Conservation (phyloP, 768 basidiomycete genomes). For the Termitomyces sp. region DNA sequence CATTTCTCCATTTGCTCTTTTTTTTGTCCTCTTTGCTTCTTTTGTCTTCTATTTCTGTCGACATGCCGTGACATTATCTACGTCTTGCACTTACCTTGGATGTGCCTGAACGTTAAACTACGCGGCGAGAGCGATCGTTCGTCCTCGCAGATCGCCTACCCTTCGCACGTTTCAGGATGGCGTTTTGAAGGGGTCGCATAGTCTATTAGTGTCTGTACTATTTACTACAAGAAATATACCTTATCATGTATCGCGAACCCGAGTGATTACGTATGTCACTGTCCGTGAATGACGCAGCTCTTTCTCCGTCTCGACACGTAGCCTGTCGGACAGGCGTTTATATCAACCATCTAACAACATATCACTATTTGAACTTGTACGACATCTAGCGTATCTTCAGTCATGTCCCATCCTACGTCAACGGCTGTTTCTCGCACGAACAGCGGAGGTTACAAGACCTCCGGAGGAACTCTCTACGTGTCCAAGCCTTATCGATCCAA, state of each 20-base stretch:
- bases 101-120: constrained; percentile 67
- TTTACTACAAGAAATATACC: background rate
- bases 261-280: constrained; percentile 1
- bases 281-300: background rate
- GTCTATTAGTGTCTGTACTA: constrained; percentile 5
- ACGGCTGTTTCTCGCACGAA: constrained; percentile 8
- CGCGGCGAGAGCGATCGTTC: constrained; percentile 48
- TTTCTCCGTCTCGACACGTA: background rate
- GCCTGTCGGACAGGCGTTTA: constrained; percentile 1
- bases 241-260: background rate
- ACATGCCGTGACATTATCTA: constrained; percentile 58
- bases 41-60: background rate
- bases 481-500: constrained; percentile 75
- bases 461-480: constrained; percentile 67
- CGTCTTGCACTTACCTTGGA: constrained; percentile 42
- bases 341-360: background rate
- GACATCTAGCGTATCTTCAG: background rate
- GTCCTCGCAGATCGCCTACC: constrained; percentile 60
- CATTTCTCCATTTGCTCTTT: background rate
- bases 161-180: constrained; percentile 33
- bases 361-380: background rate
- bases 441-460: constrained; percentile 47
- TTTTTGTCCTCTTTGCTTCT: background rate
- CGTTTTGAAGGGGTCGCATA: constrained; percentile 49
- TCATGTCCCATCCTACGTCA: constrained; percentile 1